Evolutionary conservation across 1,284 basidiomycete species (phyloP).

Genomic region (Ceratobasidium papillatum): DNA sequence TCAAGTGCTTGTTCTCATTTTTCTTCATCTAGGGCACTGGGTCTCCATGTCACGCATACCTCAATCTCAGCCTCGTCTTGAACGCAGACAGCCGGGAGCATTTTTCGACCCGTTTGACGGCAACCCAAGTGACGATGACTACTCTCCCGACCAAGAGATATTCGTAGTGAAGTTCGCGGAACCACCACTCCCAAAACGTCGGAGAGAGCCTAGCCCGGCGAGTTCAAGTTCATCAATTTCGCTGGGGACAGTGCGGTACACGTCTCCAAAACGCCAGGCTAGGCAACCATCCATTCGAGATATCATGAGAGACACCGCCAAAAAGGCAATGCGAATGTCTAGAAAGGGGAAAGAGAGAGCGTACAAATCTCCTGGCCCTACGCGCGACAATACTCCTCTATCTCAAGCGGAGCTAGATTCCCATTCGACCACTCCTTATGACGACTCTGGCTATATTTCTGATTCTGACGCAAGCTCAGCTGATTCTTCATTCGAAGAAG

Average conservation of each 20-base stretch:
- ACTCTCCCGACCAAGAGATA: not conserved
- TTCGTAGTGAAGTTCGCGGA: not conserved
- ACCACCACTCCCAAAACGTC: not conserved
- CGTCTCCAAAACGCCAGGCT: not conserved
- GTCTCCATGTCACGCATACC: not conserved
- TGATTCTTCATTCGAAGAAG: not conserved
- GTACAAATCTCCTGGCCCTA: too few relatives aligned
- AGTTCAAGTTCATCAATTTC: conserved; percentile 15
- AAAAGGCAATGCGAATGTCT: not conserved
- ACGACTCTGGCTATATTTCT: not conserved
- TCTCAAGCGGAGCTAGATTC: not conserved
- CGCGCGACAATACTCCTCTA: not conserved
- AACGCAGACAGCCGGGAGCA: not conserved
- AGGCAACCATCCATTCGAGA: not conserved
- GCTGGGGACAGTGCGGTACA: conserved; percentile 9
- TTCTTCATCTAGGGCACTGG: not conserved
- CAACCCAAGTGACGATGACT: not conserved
- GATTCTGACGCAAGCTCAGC: not conserved
- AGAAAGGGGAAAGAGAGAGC: not conserved
- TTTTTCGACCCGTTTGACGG: not conserved
- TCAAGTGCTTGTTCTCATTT: too few relatives aligned
- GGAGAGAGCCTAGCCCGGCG: not conserved
- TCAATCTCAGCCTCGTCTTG: not conserved
- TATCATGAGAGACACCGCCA: not conserved
- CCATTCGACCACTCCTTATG: not conserved